Evolutionary conservation across 495 filamentous ascomycete genomes (phyloP), one percentile per base, ranked within the genome.

Genomic region (Hyaloscypha variabilis): DNA sequence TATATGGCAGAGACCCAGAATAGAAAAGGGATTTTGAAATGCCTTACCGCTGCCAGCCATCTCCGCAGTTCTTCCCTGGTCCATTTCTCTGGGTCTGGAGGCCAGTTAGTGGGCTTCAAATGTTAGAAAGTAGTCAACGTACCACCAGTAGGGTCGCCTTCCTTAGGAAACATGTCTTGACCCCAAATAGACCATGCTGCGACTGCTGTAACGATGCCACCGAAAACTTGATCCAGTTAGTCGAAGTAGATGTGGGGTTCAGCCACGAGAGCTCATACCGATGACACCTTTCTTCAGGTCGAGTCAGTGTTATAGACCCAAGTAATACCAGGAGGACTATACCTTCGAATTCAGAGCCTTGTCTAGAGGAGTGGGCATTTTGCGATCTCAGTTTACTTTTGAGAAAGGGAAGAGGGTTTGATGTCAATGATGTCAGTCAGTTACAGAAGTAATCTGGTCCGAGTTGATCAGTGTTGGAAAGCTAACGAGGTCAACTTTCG

Each of bases 131-230:
- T n/a, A n/a, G 0, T 29, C 19, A 31, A 64, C 78, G 67, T 76
- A 88, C 88, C 83, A 72, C 93, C 93, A 58, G 77, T 89, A n/a
- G 93, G 93, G 74, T 96, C 93, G 28, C 76, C 66, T 59, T 87
- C 76, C 0, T 79, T 69, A 1, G 92, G 92, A 67, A 97, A 93
- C 67, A 96, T 83, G 64, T 92, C 91, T 28, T 85, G 83, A 58
- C 91, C 90, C 89, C 90, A 92, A 65, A 97, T 96, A 2, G 88
- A 83, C 88, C 89, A 97, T 21, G 83, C 90, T 6, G 93, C 89
- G 8, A 90, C 93, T 3, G 90, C 92, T 3, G 91, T 90, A 50
- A 97, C 88, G 67, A 96, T 85, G 25, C 91, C 92, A 19, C 90
- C 85, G 74, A 97, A 97, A 53, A 85, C 88, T 88, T 63, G 49